phyloP scores from a whole-genome alignment of 768 basidiomycete species.

The Leucosporidium scottii region DNA sequence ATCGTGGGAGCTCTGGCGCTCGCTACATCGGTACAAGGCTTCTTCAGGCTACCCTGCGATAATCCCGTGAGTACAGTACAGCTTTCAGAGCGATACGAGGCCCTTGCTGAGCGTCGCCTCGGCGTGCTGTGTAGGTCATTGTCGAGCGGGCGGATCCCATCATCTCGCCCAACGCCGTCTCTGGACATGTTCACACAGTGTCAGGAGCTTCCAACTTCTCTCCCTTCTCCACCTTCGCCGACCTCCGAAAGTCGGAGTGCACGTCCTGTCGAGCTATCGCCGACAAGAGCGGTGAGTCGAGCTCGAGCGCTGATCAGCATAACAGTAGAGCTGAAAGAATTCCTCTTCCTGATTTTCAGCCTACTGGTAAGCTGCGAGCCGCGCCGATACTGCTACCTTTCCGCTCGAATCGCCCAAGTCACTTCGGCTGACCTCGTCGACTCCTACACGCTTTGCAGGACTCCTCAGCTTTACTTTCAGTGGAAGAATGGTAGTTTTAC shows the following conservation, averaged over 20 bases:
- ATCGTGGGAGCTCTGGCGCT: not conserved
- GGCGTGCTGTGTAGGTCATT: not conserved
- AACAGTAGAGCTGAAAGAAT: too few relatives aligned
- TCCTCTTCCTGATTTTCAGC: too few relatives aligned
- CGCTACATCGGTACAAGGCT: not conserved
- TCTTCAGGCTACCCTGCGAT: not conserved
- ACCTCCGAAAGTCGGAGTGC: slow-evolving; percentile 35
- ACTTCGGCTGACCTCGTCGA: too few relatives aligned
- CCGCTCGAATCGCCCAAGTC: too few relatives aligned
- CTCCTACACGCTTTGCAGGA: slow-evolving; percentile 5
- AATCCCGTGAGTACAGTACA: not conserved
- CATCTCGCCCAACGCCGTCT: slow-evolving; percentile 38
- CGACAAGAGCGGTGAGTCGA: slow-evolving; percentile 24
- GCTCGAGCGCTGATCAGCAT: too few relatives aligned
- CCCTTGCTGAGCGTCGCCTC: too few relatives aligned
- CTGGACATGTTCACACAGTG: slow-evolving; percentile 40
- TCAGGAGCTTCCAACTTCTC: slow-evolving; percentile 39
- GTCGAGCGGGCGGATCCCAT: slow-evolving; percentile 42
- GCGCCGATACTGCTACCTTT: too few relatives aligned
- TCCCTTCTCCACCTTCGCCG: slow-evolving; percentile 27
- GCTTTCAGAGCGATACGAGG: not conserved
- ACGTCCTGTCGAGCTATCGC: slow-evolving; percentile 32
- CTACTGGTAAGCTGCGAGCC: slow-evolving; percentile 20
- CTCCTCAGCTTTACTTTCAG: slow-evolving; percentile 36
- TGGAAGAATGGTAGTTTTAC: slow-evolving; percentile 39